Evolutionary conservation across 2,329 filamentous ascomycete species (phyloP).

Genomic region (Pyrenochaeta sp.): DNA sequence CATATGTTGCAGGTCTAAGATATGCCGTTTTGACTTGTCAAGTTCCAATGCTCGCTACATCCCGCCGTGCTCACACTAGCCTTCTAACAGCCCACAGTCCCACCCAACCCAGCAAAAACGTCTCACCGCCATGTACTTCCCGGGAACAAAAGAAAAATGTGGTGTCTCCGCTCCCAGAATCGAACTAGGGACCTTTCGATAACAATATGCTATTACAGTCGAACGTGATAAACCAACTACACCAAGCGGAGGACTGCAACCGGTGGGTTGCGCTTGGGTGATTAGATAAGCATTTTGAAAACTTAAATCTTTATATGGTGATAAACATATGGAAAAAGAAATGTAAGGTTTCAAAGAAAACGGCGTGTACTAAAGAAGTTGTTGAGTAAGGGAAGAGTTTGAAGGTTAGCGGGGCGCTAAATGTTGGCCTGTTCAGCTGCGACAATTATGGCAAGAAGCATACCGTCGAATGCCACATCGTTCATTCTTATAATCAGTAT

Average conservation of each 20-base stretch:
- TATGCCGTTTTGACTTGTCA: background rate
- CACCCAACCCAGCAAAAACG: background rate
- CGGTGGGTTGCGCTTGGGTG: constrained; percentile 24
- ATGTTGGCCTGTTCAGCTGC: no score
- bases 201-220: constrained; percentile 14
- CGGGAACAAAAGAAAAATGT: background rate
- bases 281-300: constrained; percentile 11
- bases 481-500: no score
- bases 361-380: no score
- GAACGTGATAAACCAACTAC: constrained; percentile 41
- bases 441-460: no score
- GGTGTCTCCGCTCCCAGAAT: constrained; percentile 13
- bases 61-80: background rate
- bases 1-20: background rate
- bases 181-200: constrained; percentile 15
- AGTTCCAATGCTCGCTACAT: background rate
- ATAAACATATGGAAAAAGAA: no score
- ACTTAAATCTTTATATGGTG: background rate
- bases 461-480: no score
- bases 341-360: no score
- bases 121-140: background rate
- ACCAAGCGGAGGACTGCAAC: constrained; percentile 37
- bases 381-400: no score
- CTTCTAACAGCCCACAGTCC: background rate
- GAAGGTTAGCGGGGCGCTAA: no score